Evolutionary conservation across 768 basidiomycete species (phyloP), one percentile per base, ranked within the genome.

Genomic region (Suillus bovinus): DNA sequence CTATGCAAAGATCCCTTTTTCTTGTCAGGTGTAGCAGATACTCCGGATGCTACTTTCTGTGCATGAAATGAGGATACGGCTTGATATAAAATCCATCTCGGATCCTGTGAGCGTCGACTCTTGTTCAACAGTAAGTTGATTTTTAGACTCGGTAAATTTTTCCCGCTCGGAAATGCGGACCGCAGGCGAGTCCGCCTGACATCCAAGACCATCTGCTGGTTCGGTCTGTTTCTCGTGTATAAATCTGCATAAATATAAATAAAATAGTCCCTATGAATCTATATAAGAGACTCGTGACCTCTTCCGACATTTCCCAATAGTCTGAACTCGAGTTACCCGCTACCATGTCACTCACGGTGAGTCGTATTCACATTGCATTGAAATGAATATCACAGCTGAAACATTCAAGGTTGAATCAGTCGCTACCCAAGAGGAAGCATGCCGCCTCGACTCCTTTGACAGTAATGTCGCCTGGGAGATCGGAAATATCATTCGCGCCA

Each of bases 391-490:
- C 20, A 47, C 22, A 14, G 31, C 27, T 42, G n/a, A 33, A 16
- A 6, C 36, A 38, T 20, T 13, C 31, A 39, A 71, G 67, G n/a
- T 74, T 50, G 65, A 67, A 34, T 54, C 61, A 4, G 47, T 75
- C 58, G 60, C 59, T 33, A 61, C 69, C 5, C 60, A 76, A 52
- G 76, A 77, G 46, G 53, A 67, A 10, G 62, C 65, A 11, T 69
- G 73, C 44, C 52, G 66, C 1, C 74, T 77, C 63, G 64, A 63
- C 1, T 27, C 67, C 0, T 76, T 76, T 63, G 69, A 74, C 55
- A 69, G 70, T 29, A 65, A 71, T 54, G 74, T 75, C 49, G 76
- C 76, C 1, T 77, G 76, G 72, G 70, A 70, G 33, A 54, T 77
- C 29, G 76, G 76, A 16, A 65, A 60, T 34, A 60, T 69, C 58